phyloP scores from a whole-genome alignment of 2,329 filamentous ascomycete species.

The Claviceps pazoutovae region DNA sequence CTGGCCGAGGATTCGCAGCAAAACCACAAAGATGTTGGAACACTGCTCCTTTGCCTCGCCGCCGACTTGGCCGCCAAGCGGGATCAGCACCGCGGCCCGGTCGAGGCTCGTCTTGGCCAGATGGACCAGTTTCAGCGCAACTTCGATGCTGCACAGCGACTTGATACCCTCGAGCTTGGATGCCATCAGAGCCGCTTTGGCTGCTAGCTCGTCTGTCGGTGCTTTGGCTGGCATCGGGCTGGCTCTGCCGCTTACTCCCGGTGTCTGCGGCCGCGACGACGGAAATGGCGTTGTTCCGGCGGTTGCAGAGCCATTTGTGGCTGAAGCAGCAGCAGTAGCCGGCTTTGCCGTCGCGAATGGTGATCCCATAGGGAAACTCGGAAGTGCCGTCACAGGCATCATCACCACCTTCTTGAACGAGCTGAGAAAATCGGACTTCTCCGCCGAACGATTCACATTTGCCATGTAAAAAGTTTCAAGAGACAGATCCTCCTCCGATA shows the following conservation, averaged over 20 bases:
- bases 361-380: slow-evolving; percentile 48
- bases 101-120: slow-evolving; percentile 78
- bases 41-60: slow-evolving; percentile 81
- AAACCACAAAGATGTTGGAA: slow-evolving; percentile 69
- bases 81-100: slow-evolving; percentile 69
- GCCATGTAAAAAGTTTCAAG: slow-evolving; percentile 93
- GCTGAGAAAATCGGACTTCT: slow-evolving; percentile 89
- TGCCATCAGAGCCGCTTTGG: slow-evolving; percentile 96
- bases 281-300: slow-evolving; percentile 17
- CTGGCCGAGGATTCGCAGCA: slow-evolving; percentile 73
- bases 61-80: slow-evolving; percentile 64
- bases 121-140: slow-evolving; percentile 81
- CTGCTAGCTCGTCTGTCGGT: slow-evolving; percentile 81
- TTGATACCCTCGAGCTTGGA: slow-evolving; percentile 88
- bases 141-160: slow-evolving; percentile 89
- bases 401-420: slow-evolving; percentile 98
- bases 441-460: slow-evolving; percentile 83
- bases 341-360: slow-evolving; percentile 38
- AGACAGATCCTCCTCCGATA: slow-evolving; percentile 79
- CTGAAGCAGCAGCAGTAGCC: background rate
- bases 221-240: slow-evolving; percentile 42
- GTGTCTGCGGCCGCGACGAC: slow-evolving; percentile 36
- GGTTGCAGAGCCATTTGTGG: slow-evolving; percentile 14
- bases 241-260: slow-evolving; percentile 26
- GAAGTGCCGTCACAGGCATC: slow-evolving; percentile 90